These are phyloP conservation scores for Wickerhamomyces sydowiorum DNA, from an alignment of 805 yeast species.

Conservation along the genomic window DNA sequence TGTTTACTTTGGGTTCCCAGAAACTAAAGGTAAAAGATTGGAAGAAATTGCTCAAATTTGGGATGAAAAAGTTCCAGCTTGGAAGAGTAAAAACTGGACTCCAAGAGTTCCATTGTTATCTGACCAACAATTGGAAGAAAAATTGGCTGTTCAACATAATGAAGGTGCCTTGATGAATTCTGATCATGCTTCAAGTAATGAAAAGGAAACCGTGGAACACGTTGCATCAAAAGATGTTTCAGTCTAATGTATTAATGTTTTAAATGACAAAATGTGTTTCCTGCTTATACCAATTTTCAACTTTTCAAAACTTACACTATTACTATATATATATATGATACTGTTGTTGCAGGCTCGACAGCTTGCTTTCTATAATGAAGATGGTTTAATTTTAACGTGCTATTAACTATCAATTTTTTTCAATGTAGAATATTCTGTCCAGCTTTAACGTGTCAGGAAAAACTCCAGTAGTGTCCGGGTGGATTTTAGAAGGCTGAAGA, in stretches of 20 bases:
- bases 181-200: neutral
- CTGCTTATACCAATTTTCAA: no score
- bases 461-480: no score
- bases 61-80: slow-evolving; percentile 11
- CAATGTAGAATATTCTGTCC: no score
- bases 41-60: slow-evolving; percentile 28
- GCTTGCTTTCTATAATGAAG: no score
- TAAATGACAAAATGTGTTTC: no score
- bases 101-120: slow-evolving; percentile 9
- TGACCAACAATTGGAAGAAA: slow-evolving; percentile 1
- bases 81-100: slow-evolving; percentile 5
- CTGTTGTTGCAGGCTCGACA: no score
- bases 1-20: slow-evolving; percentile 24
- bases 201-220: neutral
- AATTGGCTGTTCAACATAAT: neutral
- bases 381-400: no score
- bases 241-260: neutral
- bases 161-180: neutral
- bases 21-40: slow-evolving; percentile 26
- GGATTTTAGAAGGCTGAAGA: no score
- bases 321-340: neutral
- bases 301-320: neutral
- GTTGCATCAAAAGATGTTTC: neutral
- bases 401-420: no score
- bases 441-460: no score